These are phyloP conservation scores for Geoglossum glabrum DNA, from an alignment of 495 filamentous ascomycete species.

Conservation along the genomic window DNA sequence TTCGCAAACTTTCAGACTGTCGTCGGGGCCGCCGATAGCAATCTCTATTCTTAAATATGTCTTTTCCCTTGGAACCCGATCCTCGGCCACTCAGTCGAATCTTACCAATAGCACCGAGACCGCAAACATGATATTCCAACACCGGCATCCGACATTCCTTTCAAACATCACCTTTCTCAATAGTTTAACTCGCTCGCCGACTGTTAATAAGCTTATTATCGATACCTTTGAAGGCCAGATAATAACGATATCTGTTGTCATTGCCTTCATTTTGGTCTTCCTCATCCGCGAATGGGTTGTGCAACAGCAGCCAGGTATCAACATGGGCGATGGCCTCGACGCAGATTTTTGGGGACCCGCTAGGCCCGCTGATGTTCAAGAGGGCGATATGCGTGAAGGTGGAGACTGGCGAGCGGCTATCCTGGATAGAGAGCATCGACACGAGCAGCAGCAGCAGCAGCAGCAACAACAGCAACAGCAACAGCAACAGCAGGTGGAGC, in stretches of 20 bases:
- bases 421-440: not conserved
- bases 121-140: not conserved
- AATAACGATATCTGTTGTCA: constrained; percentile 75
- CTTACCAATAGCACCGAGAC: constrained; percentile 1
- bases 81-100: not conserved
- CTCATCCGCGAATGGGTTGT: constrained; percentile 95
- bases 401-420: not conserved
- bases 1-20: constrained; percentile 24
- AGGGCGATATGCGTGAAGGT: not conserved
- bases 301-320: constrained; percentile 73
- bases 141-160: constrained; percentile 23
- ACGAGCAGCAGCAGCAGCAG: not conserved
- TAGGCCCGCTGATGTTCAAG: not conserved
- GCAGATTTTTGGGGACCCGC: constrained; percentile 1
- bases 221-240: constrained; percentile 79
- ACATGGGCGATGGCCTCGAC: constrained; percentile 16
- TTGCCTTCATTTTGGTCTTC: constrained; percentile 86
- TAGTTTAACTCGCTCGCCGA: constrained; percentile 47
- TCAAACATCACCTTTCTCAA: constrained; percentile 55
- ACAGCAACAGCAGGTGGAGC: not conserved
- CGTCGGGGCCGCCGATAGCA: constrained; percentile 27
- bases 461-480: not conserved
- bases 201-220: constrained; percentile 62
- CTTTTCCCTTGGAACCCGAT: not conserved
- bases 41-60: constrained; percentile 26